A percentile compares a stretch with the other conserved stretches of the same genome.
These are phyloP conservation scores for Quercus tomentella DNA, from an alignment of 331 rosid genomes.

Conservation along the genomic window DNA sequence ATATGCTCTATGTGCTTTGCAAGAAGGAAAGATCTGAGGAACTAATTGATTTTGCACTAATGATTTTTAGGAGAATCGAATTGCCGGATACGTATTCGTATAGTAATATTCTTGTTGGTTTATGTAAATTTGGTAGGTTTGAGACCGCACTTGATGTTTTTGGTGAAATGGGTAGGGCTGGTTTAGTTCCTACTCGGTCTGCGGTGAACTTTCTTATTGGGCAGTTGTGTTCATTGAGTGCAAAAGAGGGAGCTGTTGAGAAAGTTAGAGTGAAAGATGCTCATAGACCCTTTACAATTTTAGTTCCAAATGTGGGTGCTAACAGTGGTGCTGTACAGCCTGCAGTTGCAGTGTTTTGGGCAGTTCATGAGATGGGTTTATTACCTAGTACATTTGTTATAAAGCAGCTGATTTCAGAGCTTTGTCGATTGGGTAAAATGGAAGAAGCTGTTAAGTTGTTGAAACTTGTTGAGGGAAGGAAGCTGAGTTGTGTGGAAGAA, in stretches of 20 bases:
- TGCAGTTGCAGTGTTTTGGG: conserved; percentile 55
- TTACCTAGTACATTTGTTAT: conserved; percentile 64
- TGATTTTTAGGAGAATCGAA: conserved; percentile 48
- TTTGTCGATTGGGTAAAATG: conserved; percentile 51
- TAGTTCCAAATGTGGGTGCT: conserved; percentile 55
- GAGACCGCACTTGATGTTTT: conserved; percentile 56
- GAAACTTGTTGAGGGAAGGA: conserved; percentile 50
- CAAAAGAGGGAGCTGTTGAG: conserved; percentile 55
- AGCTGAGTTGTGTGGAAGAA: conserved; percentile 43
- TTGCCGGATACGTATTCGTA: conserved; percentile 62
- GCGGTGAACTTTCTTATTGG: conserved; percentile 58
- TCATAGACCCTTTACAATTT: conserved; percentile 45
- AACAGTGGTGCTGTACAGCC: conserved; percentile 50
- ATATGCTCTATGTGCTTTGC: conserved; percentile 70
- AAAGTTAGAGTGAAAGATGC: conserved; percentile 48
- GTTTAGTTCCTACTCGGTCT: conserved; percentile 62
- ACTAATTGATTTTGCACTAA: conserved; percentile 47
- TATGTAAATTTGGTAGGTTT: conserved; percentile 58
- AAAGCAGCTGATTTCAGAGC: conserved; percentile 48
- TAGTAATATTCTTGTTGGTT: conserved; percentile 66
- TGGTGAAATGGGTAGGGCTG: conserved; percentile 41
- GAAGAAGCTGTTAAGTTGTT: conserved; percentile 48
- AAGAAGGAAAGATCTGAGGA: conserved; percentile 59
- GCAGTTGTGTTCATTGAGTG: conserved; percentile 55
- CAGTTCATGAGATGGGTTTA: conserved; percentile 36